These are phyloP conservation scores for Phytophthora meadii DNA, from an alignment of 352 stramenopile species.

Conservation along the genomic window DNA sequence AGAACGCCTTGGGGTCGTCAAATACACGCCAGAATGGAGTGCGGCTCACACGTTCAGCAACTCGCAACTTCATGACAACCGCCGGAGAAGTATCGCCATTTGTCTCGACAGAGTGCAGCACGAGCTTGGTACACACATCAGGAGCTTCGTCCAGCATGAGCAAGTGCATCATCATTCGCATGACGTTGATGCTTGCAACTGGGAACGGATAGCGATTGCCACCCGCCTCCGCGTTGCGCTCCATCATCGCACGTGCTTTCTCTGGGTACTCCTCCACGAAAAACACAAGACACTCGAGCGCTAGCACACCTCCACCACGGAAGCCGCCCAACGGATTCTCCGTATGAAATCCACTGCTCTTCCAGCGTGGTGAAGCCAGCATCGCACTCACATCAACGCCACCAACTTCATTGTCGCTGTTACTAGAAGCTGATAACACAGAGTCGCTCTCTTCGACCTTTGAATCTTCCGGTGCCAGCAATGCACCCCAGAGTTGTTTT, in stretches of 20 bases:
- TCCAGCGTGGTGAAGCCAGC: slow-evolving; percentile 70
- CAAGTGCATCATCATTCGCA: slow-evolving; percentile 86
- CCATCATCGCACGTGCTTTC: slow-evolving; percentile 81
- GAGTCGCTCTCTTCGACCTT: slow-evolving; percentile 26
- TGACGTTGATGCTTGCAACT: slow-evolving; percentile 86
- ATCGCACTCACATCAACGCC: slow-evolving; percentile 58
- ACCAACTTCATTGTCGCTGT: slow-evolving; percentile 31
- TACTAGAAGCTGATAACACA: slow-evolving; percentile 22
- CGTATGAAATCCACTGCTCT: slow-evolving; percentile 81
- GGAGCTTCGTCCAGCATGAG: slow-evolving; percentile 83
- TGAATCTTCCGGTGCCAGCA: slow-evolving; percentile 51
- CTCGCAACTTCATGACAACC: slow-evolving; percentile 74
- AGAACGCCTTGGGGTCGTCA: slow-evolving; percentile 71
- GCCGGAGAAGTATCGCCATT: slow-evolving; percentile 37
- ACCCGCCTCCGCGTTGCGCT: slow-evolving; percentile 69
- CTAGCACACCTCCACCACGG: slow-evolving; percentile 74
- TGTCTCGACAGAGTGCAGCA: slow-evolving; percentile 56
- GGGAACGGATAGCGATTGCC: slow-evolving; percentile 86
- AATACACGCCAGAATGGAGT: slow-evolving; percentile 86
- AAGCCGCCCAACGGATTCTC: slow-evolving; percentile 81
- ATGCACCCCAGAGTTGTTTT: slow-evolving; percentile 69
- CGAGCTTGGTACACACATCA: slow-evolving; percentile 74
- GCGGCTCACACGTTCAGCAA: slow-evolving; percentile 82
- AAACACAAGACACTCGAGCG: slow-evolving; percentile 75
- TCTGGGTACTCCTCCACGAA: slow-evolving; percentile 85